Base-by-base conservation (phyloP, 2,329 filamentous ascomycete genomes). In the Seiridium unicorne region DNA sequence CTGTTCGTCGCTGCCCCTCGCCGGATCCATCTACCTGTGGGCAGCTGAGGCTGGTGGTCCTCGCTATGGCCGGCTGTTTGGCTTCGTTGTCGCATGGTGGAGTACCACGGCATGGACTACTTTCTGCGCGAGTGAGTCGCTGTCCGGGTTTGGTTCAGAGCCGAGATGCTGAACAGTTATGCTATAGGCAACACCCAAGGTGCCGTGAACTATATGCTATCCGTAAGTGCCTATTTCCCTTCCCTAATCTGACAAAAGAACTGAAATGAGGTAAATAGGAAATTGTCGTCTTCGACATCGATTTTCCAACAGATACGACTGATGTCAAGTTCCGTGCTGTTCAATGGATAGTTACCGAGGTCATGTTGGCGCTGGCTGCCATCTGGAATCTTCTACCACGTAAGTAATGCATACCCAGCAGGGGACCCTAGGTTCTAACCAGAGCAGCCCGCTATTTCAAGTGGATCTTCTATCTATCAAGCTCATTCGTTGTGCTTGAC, bases 41-140 rank as follows among this genome's bases (percentile, higher is more conserved):
- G 84, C 84, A n/a, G 84, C 84, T 46, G 84, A 86, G 64, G 76
- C 83, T 18, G 84, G 83, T 48, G 84, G 84, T 4, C 81, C 78
- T 34, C 76, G 76, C 31, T 86, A 76, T 63, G 83, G 84, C n/a
- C 72, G 84, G 35, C 72, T 86, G 0, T 77, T 86, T 58, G 84
- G 84, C 18, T 86, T 85, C 68, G 72, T 85, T n/a, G 84, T 86
- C n/a, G 84, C 84, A 0, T 87, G 84, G 84, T 87, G 84, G 84
- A 84, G 81, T 65, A 85, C 83, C 0, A 86, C 84, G 0, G 84
- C 84, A 1, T 87, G 84, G 84, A 87, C 84, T 2, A 86, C 81
- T 0, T 83, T 83, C 59, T 83, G 80, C 67, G 81, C 81, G 3
- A 83, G 81, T 76, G 68, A 60, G 72, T 57, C 18, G 36, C 13